A percentile compares a stretch with the other conserved stretches of the same genome.
Conservation (phyloP, 192 early-diverging fungal genomes). For the Haplosporangium gracile region DNA sequence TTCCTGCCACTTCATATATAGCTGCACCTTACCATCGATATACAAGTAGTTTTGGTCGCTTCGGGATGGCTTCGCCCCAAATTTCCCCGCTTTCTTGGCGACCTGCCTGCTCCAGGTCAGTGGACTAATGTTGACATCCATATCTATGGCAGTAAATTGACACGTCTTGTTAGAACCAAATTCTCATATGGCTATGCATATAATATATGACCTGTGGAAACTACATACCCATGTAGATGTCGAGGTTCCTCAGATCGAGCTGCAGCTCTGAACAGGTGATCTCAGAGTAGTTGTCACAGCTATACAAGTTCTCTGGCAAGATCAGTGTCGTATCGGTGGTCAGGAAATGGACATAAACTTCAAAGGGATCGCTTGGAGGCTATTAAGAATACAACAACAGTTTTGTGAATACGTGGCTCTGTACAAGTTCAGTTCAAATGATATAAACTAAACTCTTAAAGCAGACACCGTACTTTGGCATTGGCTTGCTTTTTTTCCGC, state of each 20-base stretch:
- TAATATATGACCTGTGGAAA: background rate
- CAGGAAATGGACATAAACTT: conserved; percentile 64
- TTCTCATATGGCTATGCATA: background rate
- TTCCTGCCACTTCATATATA: background rate
- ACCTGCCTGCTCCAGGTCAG: conserved; percentile 63
- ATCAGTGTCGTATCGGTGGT: conserved; percentile 63
- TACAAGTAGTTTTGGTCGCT: conserved; percentile 64
- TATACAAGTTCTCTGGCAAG: conserved; percentile 74
- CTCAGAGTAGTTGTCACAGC: conserved; percentile 62
- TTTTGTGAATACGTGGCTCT: background rate
- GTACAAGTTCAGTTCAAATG: background rate
- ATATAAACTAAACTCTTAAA: background rate
- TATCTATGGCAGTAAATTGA: conserved; percentile 52
- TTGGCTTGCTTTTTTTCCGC: conserved; percentile 61
- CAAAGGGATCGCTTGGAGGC: conserved; percentile 65
- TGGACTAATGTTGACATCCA: conserved; percentile 70
- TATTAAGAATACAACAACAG: conserved; percentile 8
- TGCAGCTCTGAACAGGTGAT: conserved; percentile 74
- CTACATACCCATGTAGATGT: conserved; percentile 72
- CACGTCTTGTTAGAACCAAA: background rate
- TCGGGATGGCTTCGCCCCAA: conserved; percentile 43
- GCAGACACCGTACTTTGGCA: conserved; percentile 55
- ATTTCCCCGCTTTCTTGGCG: conserved; percentile 5
- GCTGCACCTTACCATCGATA: conserved; percentile 60
- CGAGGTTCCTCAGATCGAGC: conserved; percentile 72